A percentile compares a stretch with the other conserved stretches of the same genome.
Conservation (phyloP, 768 basidiomycete species). For the Boletus edulis region DNA sequence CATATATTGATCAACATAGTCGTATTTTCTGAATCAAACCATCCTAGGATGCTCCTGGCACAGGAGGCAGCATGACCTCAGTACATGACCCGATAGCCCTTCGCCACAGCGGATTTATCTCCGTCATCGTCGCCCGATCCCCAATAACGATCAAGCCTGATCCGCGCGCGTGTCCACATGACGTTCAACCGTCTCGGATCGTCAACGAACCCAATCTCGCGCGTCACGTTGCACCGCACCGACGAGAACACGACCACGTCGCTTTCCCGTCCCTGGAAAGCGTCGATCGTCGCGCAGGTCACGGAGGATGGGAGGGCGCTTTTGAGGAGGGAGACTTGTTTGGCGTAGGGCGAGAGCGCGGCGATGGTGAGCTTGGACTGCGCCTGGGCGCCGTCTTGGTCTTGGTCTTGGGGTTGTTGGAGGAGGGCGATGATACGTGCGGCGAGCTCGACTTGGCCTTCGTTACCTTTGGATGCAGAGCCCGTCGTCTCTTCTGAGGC, state of each 20-base stretch:
- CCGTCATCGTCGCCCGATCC: conserved; percentile 47
- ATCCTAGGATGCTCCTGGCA: neutral
- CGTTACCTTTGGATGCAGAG: conserved; percentile 59
- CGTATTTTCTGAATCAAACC: no score
- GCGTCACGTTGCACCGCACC: conserved; percentile 56
- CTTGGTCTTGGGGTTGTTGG: neutral
- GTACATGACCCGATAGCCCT: conserved; percentile 40
- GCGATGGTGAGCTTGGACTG: conserved; percentile 9
- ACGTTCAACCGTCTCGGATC: conserved; percentile 58
- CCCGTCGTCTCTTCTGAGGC: conserved; percentile 55
- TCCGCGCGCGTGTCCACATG: conserved; percentile 66
- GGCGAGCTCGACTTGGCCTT: conserved; percentile 54
- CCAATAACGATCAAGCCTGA: conserved; percentile 62
- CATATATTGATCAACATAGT: no score
- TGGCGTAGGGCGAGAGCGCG: conserved; percentile 55
- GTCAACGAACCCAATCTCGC: conserved; percentile 66
- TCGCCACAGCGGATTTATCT: conserved; percentile 47
- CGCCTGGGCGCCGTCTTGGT: neutral
- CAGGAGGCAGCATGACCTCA: conserved; percentile 21
- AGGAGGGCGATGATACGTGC: conserved; percentile 47
- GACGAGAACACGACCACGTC: conserved; percentile 66
- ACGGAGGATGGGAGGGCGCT: conserved; percentile 29
- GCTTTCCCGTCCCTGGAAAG: conserved; percentile 67
- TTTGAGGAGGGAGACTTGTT: conserved; percentile 50
- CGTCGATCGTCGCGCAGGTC: conserved; percentile 29